A percentile compares a stretch with the other conserved stretches of the same genome.
Conservation (phyloP, 331 rosid species). For the Stylosanthes scabra region DNA sequence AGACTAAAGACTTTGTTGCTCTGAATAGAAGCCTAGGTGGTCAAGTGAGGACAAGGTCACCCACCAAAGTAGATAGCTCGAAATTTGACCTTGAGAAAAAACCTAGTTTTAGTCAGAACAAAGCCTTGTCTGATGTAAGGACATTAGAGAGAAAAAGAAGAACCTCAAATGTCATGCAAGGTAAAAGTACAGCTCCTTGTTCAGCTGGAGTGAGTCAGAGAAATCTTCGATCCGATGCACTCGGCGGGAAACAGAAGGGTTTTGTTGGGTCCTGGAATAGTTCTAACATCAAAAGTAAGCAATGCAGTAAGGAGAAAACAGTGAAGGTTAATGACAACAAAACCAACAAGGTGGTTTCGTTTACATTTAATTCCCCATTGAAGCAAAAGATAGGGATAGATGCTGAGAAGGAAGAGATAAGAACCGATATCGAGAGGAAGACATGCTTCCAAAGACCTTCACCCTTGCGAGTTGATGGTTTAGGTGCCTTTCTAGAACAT, state of each 20-base stretch:
- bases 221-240: conserved; percentile 40
- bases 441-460: conserved; percentile 47
- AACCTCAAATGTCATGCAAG: conserved; percentile 46
- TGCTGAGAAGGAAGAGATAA: conserved; percentile 45
- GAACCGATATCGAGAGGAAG: conserved; percentile 39
- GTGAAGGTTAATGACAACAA: conserved; percentile 45
- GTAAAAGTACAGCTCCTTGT: conserved; percentile 41
- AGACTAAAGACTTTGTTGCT: conserved; percentile 73
- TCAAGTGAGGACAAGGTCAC: conserved; percentile 52
- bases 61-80: conserved; percentile 53
- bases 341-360: conserved; percentile 60
- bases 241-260: conserved; percentile 49
- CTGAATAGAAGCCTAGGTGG: conserved; percentile 66
- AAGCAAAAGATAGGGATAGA: conserved; percentile 48
- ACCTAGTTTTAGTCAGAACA: conserved; percentile 51
- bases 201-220: conserved; percentile 47
- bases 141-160: conserved; percentile 69
- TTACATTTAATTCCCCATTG: conserved; percentile 62
- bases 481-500: conserved; percentile 74
- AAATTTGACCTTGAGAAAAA: conserved; percentile 63
- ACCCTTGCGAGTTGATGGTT: conserved; percentile 59
- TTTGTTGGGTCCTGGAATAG: conserved; percentile 39
- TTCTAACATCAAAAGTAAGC: conserved; percentile 43
- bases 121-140: conserved; percentile 52
- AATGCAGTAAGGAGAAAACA: conserved; percentile 47